Evolutionary conservation across 2,329 filamentous ascomycete species (phyloP).

Genomic region (Xylaria sp.): DNA sequence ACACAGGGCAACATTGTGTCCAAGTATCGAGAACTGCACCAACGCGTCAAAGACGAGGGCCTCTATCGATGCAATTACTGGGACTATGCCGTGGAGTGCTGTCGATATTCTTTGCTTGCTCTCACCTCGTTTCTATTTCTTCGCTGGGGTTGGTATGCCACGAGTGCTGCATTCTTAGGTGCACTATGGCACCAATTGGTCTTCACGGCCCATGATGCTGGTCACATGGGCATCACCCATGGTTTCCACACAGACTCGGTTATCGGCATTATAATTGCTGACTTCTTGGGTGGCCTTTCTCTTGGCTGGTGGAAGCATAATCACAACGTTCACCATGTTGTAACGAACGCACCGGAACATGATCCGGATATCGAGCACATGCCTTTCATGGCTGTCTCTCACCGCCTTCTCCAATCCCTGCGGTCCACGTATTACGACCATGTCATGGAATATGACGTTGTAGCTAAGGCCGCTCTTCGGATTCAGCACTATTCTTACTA

Average conservation of each 20-base stretch:
- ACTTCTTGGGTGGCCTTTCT: conserved; percentile 89
- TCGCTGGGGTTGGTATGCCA: conserved; percentile 71
- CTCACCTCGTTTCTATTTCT: conserved; percentile 70
- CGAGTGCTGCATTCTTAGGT: conserved; percentile 80
- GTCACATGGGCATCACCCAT: conserved; percentile 97
- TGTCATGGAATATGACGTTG: conserved; percentile 79
- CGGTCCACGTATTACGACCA: conserved; percentile 86
- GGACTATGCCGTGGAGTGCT: conserved; percentile 79
- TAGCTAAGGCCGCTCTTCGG: conserved; percentile 76
- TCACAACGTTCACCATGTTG: conserved; percentile 96
- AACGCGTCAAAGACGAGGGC: conserved; percentile 76
- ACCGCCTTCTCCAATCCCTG: conserved; percentile 78
- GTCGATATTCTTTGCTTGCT: conserved; percentile 78
- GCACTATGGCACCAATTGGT: conserved; percentile 93
- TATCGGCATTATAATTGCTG: conserved; percentile 90
- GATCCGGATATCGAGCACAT: conserved; percentile 95
- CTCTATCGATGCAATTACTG: conserved; percentile 87
- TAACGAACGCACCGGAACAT: conserved; percentile 94
- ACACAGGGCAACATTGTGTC: conserved; percentile 80
- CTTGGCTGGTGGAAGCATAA: conserved; percentile 97
- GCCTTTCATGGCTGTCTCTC: conserved; percentile 88
- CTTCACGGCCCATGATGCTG: conserved; percentile 93
- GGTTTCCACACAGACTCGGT: conserved; percentile 83
- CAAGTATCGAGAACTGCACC: conserved; percentile 84
- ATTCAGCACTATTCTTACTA: conserved; percentile 88